phyloP scores from a whole-genome alignment of 108 stramenopile genomes.

The Aureococcus anophagefferens region DNA sequence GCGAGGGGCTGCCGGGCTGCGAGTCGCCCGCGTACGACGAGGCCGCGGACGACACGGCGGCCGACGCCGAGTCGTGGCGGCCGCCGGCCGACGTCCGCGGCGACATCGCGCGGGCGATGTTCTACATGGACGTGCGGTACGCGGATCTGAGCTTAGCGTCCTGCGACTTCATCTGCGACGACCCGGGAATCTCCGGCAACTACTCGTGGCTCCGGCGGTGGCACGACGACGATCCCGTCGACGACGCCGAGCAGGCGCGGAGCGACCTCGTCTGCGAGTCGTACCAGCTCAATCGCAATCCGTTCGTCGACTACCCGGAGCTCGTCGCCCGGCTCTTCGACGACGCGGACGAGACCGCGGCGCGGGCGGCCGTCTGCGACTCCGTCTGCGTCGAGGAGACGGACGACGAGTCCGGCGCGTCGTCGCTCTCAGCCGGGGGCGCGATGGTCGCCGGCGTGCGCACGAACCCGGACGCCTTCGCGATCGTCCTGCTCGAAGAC shows the following conservation, averaged over 20 bases:
- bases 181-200: constrained; percentile 30
- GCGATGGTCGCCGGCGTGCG: background rate
- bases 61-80: constrained; percentile 22
- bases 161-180: constrained; percentile 20
- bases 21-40: constrained; percentile 33
- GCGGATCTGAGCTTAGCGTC: constrained; percentile 22
- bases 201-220: constrained; percentile 49
- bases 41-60: constrained; percentile 32
- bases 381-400: background rate
- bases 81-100: constrained; percentile 52
- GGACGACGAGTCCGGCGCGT: constrained; percentile 1
- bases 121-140: constrained; percentile 68
- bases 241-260: constrained; percentile 44
- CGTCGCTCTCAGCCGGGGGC: background rate
- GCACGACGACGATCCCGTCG: constrained; percentile 59
- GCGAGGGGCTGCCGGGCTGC: constrained; percentile 21
- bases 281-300: constrained; percentile 72
- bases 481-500: constrained; percentile 1
- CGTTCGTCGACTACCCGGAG: constrained; percentile 66
- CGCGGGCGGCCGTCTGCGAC: background rate
- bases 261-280: constrained; percentile 48
- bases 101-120: constrained; percentile 59
- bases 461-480: background rate
- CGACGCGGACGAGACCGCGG: background rate
- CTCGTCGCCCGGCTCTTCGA: constrained; percentile 32